Evolutionary conservation across 2,329 filamentous ascomycete genomes (phyloP).

Genomic region (Penicillium sp.): DNA sequence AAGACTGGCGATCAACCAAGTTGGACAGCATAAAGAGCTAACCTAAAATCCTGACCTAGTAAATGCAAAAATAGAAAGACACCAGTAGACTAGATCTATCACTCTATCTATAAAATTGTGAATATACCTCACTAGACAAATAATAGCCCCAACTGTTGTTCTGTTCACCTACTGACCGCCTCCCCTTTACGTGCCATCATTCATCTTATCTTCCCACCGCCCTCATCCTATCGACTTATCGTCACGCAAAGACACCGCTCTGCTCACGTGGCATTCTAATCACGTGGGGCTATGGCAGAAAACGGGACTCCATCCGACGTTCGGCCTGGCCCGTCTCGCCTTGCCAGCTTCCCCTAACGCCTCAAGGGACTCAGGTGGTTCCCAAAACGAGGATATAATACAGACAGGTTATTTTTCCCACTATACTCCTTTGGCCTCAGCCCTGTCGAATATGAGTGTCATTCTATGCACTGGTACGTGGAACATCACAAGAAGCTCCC

Average conservation of each 20-base stretch:
- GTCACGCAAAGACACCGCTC: not conserved
- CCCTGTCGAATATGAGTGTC: constrained; percentile 55
- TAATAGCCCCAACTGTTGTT: not conserved
- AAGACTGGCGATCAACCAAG: not conserved
- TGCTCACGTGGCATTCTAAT: not conserved
- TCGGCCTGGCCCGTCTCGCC: not conserved
- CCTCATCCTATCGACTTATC: not conserved
- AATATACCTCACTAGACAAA: not conserved
- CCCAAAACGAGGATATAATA: not conserved
- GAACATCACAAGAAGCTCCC: constrained; percentile 6
- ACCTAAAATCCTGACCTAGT: accelerated
- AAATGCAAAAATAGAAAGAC: not conserved
- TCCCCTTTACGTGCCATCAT: not conserved
- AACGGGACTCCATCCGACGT: constrained; percentile 1
- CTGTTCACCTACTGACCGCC: not conserved
- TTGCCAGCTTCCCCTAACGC: not conserved
- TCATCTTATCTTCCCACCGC: not conserved
- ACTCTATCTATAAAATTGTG: accelerated
- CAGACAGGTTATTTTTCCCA: constrained; percentile 28
- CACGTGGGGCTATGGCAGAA: constrained; percentile 3
- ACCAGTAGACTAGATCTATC: accelerated
- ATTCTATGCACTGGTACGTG: constrained; percentile 64
- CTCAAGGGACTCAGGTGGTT: not conserved
- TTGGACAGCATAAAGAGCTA: not conserved
- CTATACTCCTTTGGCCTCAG: constrained; percentile 1